Base-by-base conservation (phyloP, 169 alveolate species). In the Plasmodium gallinaceum region DNA sequence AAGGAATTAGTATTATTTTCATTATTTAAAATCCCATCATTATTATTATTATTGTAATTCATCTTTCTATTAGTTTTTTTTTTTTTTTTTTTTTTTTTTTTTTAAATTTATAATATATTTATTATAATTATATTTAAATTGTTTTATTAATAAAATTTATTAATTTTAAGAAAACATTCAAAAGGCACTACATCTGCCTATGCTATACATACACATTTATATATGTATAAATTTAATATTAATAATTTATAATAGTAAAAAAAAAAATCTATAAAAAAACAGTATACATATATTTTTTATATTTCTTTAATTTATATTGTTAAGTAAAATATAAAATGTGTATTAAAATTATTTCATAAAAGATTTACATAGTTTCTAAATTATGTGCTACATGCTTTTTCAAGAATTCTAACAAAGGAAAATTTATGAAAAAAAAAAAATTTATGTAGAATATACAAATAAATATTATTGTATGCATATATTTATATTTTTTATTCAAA, bases 1-100 rank as follows among this genome's bases (percentile, higher is more conserved):
- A 80, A 45, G 20, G 58, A n/a, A 12, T 10, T 52, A 26, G 60
- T 14, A 18, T 54, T 71, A 18, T 58, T 70, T 22, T 57, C 75
- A 20, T 66, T 57, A 60, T 60, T 52, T 16, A 51, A 51, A 26
- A 52, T 7, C 37, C 45, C 7, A 24, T 20, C 70, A 66, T 76
- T 68, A 22, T 48, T 73, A 39, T 57, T 58, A 45, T 54, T 42
- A 32, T 26, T 54, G 73, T 20, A 66, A 66, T 39, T 80, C 83
- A 66, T 80, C 37, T 65, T 80, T 24, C 70, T 52, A n/a, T 14
- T 14, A 32, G 45, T 18, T 16, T 76, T 76, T 32, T 76, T 24
- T 7, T 18, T 20, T 60, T 39, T 37, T 22, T 42, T 18, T 20
- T 60, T 39, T 37, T 22, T 42, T 60, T 10, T 22, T 24, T 52